A percentile compares a stretch with the other conserved stretches of the same genome.
phyloP scores from a whole-genome alignment of 1,284 basidiomycete species.

The Neonothopanus nambi region DNA sequence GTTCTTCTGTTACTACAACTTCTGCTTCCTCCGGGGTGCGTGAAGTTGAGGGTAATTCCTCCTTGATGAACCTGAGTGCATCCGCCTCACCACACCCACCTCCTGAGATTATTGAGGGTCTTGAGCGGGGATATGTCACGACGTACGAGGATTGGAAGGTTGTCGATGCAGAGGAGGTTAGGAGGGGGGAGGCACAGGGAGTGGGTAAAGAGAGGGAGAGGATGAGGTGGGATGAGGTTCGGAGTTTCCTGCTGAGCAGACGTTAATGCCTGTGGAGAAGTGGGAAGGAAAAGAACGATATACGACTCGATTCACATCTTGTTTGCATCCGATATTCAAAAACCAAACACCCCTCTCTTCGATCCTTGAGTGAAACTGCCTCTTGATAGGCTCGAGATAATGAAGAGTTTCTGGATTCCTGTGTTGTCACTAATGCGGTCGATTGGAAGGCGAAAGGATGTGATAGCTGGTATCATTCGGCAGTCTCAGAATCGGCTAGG shows the following conservation, averaged over 20 bases:
- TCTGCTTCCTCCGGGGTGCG: not conserved
- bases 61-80: conserved; percentile 32
- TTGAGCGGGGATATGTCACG: conserved; percentile 48
- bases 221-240: conserved; percentile 65
- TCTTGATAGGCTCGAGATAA: too few species aligned
- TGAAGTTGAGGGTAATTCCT: conserved; percentile 23
- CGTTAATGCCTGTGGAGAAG: not conserved
- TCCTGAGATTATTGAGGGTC: conserved; percentile 54
- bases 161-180: conserved; percentile 67
- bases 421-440: too few species aligned
- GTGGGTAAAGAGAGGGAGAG: conserved; percentile 77
- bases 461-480: too few species aligned
- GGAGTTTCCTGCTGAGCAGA: conserved; percentile 33
- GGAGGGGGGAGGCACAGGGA: conserved; percentile 53
- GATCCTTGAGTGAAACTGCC: too few species aligned
- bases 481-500: too few species aligned
- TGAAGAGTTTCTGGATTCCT: too few species aligned
- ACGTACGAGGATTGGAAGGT: conserved; percentile 70
- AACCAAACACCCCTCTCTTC: too few species aligned
- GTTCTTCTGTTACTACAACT: conserved; percentile 11
- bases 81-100: conserved; percentile 41
- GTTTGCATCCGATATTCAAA: too few species aligned
- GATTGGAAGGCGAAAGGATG: too few species aligned
- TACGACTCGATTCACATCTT: too few species aligned
- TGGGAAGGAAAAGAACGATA: not conserved